These are phyloP conservation scores for Neospora caninum DNA, from an alignment of 169 alveolate genomes.

Conservation along the genomic window DNA sequence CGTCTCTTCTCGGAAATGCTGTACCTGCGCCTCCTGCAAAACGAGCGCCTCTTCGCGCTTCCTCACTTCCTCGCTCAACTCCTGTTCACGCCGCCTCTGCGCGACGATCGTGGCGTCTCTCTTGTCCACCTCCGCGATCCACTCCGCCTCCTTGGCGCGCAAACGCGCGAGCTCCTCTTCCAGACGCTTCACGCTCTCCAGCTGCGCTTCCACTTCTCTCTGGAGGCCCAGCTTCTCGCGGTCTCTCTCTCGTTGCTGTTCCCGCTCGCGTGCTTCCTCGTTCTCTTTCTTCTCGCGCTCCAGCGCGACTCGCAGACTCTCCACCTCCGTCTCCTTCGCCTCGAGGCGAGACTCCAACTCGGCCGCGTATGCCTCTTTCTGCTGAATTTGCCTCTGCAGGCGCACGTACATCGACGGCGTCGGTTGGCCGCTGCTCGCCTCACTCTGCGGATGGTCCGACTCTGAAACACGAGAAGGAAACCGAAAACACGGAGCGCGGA, in stretches of 20 bases:
- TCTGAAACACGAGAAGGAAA: not conserved
- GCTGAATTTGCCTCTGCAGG: not conserved
- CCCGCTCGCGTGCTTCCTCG: not conserved
- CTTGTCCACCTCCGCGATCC: not conserved
- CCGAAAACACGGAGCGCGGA: not conserved
- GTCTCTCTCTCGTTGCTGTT: not conserved
- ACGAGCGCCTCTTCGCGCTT: not conserved
- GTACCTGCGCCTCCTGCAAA: not conserved
- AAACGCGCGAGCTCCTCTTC: not conserved
- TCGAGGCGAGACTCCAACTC: not conserved
- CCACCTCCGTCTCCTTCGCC: not conserved
- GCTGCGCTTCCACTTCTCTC: not conserved
- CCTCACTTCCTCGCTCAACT: not conserved
- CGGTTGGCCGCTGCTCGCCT: not conserved
- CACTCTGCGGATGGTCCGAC: not conserved
- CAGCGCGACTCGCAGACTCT: not conserved
- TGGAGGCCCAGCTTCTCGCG: not conserved
- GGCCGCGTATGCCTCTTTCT: conserved; percentile 4
- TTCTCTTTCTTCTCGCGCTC: not conserved
- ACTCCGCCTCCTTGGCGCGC: not conserved
- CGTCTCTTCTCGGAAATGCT: not conserved
- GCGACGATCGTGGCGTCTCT: not conserved
- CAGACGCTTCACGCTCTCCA: not conserved
- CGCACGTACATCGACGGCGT: conserved; percentile 27
- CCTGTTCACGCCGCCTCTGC: not conserved